Evolutionary conservation across 805 yeast species (phyloP), one percentile per base, ranked within the genome.

Genomic region (Cyberlindnera samutprakarnensis): DNA sequence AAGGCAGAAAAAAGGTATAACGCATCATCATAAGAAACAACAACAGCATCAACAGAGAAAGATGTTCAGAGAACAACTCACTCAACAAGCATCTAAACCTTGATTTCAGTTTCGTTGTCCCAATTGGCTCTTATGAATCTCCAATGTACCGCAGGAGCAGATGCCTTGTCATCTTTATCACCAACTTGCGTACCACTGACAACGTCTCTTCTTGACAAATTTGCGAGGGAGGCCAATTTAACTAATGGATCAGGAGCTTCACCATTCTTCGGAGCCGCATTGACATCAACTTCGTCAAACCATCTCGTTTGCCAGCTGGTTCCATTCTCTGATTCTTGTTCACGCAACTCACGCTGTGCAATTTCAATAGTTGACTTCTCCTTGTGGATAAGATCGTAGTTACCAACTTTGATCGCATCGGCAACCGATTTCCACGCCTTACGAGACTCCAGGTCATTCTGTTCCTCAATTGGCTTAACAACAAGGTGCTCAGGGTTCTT

Each of bases 341-440:
- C 76, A 54, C 97, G 75, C 57, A 80, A 53, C 28, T 75, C 87
- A 53, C 98, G 78, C 64, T 90, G 96, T 16, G 65, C 71, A 49
- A 83, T 80, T 63, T 90, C 98, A 44, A 92, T 70, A 51, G 64
- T 61, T 12, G 87, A 64, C 64, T 90, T 90, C 49, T 81, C 83
- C 42, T 65, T 62, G 51, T 78, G 78, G 44, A 90, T 87, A 42
- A 69, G 58, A 46, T 82, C 84, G 59, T 72, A 85, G 55, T 87
- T 80, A 27, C 90, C 83, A 15, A 61, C 57, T 36, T 68, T 73
- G 47, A 87, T 81, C 12, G 97, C 97, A 8, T 69, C 84, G 0
- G 96, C 95, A 17, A 92, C 97, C 43, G 77, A 72, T 31, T 54
- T 48, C 98, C 98, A 90, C 11, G 96, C 96, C 47, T 66, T 74